Evolutionary conservation across 1,284 basidiomycete genomes (phyloP).

Genomic region (Malassezia brasiliensis): DNA sequence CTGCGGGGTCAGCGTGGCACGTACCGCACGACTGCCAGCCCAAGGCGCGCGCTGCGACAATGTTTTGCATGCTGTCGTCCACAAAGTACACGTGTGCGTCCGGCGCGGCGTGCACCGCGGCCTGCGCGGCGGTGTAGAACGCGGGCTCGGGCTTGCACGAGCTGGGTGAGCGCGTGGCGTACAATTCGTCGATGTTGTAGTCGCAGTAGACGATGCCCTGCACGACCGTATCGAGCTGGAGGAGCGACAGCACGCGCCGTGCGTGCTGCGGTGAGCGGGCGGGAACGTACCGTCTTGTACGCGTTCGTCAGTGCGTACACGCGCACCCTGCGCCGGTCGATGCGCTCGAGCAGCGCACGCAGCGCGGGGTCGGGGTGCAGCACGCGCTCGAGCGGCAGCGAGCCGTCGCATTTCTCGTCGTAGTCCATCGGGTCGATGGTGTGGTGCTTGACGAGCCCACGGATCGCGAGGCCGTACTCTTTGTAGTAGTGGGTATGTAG

Average conservation of each 20-base stretch:
- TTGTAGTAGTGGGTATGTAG: conserved; percentile 68
- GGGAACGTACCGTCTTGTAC: conserved; percentile 26
- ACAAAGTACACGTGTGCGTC: conserved; percentile 35
- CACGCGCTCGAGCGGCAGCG: conserved; percentile 70
- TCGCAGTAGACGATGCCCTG: conserved; percentile 75
- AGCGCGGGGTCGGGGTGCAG: conserved; percentile 60
- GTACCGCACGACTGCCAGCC: conserved; percentile 37
- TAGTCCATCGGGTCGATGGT: conserved; percentile 76
- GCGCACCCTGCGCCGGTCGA: conserved; percentile 66
- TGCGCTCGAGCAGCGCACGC: conserved; percentile 63
- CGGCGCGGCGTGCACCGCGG: conserved; percentile 20
- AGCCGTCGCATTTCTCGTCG: conserved; percentile 70
- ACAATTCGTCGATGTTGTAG: conserved; percentile 59
- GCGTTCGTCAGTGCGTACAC: conserved; percentile 49
- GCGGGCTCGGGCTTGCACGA: conserved; percentile 66
- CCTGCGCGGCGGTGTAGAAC: conserved; percentile 34
- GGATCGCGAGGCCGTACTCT: conserved; percentile 68
- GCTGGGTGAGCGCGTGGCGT: conserved; percentile 16
- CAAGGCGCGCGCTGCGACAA: conserved; percentile 32
- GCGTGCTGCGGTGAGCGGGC: conserved; percentile 58
- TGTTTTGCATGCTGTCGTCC: conserved; percentile 42
- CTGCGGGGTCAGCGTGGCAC: not conserved
- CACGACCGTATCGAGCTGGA: conserved; percentile 64
- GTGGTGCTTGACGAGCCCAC: conserved; percentile 69
- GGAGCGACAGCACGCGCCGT: conserved; percentile 64